Evolutionary conservation across 805 yeast genomes (phyloP).

Genomic region (Peterozyma toletana): DNA sequence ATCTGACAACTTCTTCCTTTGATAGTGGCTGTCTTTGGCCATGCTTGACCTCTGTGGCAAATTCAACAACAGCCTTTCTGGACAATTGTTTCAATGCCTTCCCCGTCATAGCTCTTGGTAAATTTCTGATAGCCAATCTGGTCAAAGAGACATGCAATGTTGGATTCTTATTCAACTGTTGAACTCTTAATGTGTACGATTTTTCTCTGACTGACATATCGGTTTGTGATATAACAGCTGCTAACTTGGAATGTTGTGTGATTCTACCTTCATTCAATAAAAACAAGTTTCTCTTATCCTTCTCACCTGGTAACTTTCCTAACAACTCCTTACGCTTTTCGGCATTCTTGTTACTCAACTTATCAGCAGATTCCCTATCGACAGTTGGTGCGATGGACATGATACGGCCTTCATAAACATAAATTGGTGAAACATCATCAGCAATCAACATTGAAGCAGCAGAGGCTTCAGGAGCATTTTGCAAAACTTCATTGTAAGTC

Average conservation of each 20-base stretch:
- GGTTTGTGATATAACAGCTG: conserved; percentile 54
- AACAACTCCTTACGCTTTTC: conserved; percentile 63
- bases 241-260: conserved; percentile 71
- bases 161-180: conserved; percentile 87
- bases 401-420: conserved; percentile 90
- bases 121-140: conserved; percentile 87
- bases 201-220: conserved; percentile 87
- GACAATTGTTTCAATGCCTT: conserved; percentile 87
- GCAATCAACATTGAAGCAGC: conserved; percentile 67
- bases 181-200: conserved; percentile 77
- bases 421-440: conserved; percentile 84
- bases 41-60: conserved; percentile 81
- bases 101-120: conserved; percentile 88
- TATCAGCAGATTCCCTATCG: conserved; percentile 74
- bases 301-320: conserved; percentile 75
- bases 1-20: conserved; percentile 81
- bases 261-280: conserved; percentile 92
- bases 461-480: conserved; percentile 67
- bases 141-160: conserved; percentile 89
- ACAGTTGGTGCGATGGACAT: conserved; percentile 80
- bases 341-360: conserved; percentile 66
- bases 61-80: conserved; percentile 89
- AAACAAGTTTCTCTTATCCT: conserved; percentile 79
- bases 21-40: conserved; percentile 75
- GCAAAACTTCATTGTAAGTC: conserved; percentile 61